Conservation (phyloP, 1,284 basidiomycete genomes). For the Naganishia albida region DNA sequence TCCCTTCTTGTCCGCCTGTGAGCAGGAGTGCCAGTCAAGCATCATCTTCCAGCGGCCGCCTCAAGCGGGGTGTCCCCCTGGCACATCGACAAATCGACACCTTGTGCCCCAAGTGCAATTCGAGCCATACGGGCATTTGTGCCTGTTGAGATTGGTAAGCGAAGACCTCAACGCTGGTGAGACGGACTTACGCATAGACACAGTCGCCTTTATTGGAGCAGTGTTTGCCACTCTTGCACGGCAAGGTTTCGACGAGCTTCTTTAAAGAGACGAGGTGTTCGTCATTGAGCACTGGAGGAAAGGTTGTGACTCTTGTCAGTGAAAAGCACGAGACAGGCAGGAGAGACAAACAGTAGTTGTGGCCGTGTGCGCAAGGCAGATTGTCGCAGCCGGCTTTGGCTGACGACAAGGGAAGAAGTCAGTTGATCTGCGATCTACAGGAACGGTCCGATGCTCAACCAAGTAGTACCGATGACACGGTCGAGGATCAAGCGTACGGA, state of each 20-base stretch:
- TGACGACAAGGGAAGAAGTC: neutral
- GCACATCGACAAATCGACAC: slow-evolving; percentile 5
- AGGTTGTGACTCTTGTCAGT: neutral
- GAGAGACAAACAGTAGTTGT: neutral
- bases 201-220: neutral
- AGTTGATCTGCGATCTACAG: neutral
- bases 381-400: neutral
- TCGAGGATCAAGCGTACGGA: neutral
- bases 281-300: slow-evolving; percentile 1
- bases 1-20: too few species aligned
- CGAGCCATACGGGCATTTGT: slow-evolving; percentile 2
- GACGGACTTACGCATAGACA: slow-evolving; percentile 5
- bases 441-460: neutral
- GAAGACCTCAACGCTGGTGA: neutral
- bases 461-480: slow-evolving; percentile 10
- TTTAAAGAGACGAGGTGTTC: slow-evolving; percentile 4
- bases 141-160: neutral
- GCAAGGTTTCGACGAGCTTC: neutral
- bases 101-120: neutral
- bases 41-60: too few species aligned
- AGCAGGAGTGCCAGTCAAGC: too few species aligned
- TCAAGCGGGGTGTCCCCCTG: neutral
- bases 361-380: neutral
- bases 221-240: neutral
- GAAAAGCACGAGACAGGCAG: too few species aligned